Percentiles rank a stretch among this genome's conserved stretches.
These are phyloP conservation scores for Pyricularia sp. DNA, from an alignment of 2,329 filamentous ascomycete species.

Conservation along the genomic window DNA sequence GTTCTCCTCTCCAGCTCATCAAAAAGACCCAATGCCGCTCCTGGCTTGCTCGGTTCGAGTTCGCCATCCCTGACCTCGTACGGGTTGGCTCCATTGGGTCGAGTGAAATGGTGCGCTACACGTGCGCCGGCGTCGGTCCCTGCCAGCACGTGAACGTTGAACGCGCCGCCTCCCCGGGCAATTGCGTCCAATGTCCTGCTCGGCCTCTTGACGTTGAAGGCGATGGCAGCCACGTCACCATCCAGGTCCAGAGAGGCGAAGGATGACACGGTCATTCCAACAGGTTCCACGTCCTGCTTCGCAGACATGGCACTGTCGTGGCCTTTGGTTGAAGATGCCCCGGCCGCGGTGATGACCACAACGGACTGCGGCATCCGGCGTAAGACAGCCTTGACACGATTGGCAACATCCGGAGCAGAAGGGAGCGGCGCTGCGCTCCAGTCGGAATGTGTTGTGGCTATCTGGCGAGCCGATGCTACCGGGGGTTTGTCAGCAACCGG, in stretches of 20 bases:
- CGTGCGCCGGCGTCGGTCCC: conserved; percentile 32
- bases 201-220: conserved; percentile 44
- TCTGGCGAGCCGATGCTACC: neutral
- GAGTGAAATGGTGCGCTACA: conserved; percentile 38
- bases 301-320: conserved; percentile 5
- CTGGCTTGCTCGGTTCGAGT: conserved; percentile 20
- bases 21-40: conserved; percentile 25
- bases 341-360: conserved; percentile 34
- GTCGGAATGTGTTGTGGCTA: neutral
- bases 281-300: conserved; percentile 7
- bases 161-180: conserved; percentile 22
- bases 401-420: conserved; percentile 20
- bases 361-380: conserved; percentile 40
- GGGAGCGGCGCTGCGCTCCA: conserved; percentile 4
- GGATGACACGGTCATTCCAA: conserved; percentile 47
- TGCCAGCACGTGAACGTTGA: conserved; percentile 43
- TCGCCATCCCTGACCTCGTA: conserved; percentile 18
- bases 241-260: conserved; percentile 40
- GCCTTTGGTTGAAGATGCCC: conserved; percentile 18
- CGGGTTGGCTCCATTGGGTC: conserved; percentile 27
- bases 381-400: conserved; percentile 39
- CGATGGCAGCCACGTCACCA: conserved; percentile 35
- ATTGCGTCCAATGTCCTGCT: conserved; percentile 43
- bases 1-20: conserved; percentile 18
- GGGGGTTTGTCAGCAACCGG: neutral